phyloP scores from a whole-genome alignment of 805 yeast species.

The Saturnispora halmiae region DNA sequence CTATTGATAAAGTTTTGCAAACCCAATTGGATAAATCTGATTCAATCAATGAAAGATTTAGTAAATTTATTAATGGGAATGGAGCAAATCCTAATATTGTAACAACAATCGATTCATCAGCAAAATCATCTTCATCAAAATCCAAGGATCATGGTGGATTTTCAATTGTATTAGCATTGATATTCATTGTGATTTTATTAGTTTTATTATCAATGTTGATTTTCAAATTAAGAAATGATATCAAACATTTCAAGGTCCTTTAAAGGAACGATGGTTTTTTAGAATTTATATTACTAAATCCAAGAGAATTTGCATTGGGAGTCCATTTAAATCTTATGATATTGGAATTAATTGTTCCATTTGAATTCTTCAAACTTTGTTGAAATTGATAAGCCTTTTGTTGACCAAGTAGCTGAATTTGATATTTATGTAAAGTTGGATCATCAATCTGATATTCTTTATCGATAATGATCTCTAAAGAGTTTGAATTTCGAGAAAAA shows the following conservation, averaged over 20 bases:
- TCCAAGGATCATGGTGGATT: not conserved
- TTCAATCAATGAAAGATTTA: conserved; percentile 11
- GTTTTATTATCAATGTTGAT: conserved; percentile 37
- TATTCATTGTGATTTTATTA: conserved; percentile 19
- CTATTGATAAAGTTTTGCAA: conserved; percentile 13
- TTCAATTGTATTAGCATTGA: not conserved
- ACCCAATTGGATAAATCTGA: conserved; percentile 12
- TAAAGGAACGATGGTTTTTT: conserved; percentile 40
- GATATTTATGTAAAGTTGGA: conserved; percentile 32
- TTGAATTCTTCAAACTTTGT: conserved; percentile 20
- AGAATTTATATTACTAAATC: conserved; percentile 36
- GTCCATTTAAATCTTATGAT: conserved; percentile 34
- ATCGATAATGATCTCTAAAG: conserved; percentile 25
- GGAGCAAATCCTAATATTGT: too few relatives aligned
- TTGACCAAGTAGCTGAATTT: conserved; percentile 20
- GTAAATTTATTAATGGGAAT: conserved; percentile 5
- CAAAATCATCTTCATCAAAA: not conserved
- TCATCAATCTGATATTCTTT: conserved; percentile 28
- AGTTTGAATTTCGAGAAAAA: not conserved
- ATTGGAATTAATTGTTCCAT: conserved; percentile 29
- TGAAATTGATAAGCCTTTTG: conserved; percentile 21
- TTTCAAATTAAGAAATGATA: conserved; percentile 49
- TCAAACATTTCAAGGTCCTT: conserved; percentile 51
- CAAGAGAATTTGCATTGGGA: conserved; percentile 42
- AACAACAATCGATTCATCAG: too few relatives aligned